Evolutionary conservation across 441 rosid species (phyloP).

Genomic region (Gossypium laxum): DNA sequence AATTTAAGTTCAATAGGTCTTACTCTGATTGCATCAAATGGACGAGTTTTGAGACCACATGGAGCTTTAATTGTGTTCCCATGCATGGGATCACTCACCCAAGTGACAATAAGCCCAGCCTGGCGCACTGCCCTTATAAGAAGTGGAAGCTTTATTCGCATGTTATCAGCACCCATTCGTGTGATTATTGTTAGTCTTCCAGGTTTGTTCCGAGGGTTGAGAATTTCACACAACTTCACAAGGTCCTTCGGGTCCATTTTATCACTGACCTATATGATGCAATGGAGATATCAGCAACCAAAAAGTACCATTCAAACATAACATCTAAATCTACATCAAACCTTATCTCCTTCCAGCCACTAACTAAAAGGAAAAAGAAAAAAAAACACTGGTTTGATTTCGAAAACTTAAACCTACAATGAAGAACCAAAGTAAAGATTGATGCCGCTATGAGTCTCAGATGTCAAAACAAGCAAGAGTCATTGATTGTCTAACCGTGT

Average conservation of each 20-base stretch:
- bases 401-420: not conserved
- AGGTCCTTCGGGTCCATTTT: slow-evolving; percentile 51
- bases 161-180: slow-evolving; percentile 48
- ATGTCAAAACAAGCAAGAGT: not conserved
- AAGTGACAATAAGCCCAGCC: slow-evolving; percentile 42
- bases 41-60: slow-evolving; percentile 43
- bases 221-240: slow-evolving; percentile 36
- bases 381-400: not conserved
- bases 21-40: slow-evolving; percentile 48
- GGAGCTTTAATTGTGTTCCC: slow-evolving; percentile 50
- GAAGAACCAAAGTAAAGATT: not conserved
- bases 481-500: not conserved
- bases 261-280: slow-evolving; percentile 33
- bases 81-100: slow-evolving; percentile 54
- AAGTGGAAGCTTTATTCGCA: slow-evolving; percentile 42
- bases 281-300: slow-evolving; percentile 5
- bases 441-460: not conserved
- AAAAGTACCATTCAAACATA: not conserved
- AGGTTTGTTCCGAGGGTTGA: slow-evolving; percentile 39
- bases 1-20: not conserved
- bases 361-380: not conserved
- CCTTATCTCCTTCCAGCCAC: not conserved
- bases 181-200: slow-evolving; percentile 40
- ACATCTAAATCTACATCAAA: not conserved
- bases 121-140: slow-evolving; percentile 37